phyloP scores from a whole-genome alignment of 352 stramenopile genomes.

The Phytophthora boehmeriae region DNA sequence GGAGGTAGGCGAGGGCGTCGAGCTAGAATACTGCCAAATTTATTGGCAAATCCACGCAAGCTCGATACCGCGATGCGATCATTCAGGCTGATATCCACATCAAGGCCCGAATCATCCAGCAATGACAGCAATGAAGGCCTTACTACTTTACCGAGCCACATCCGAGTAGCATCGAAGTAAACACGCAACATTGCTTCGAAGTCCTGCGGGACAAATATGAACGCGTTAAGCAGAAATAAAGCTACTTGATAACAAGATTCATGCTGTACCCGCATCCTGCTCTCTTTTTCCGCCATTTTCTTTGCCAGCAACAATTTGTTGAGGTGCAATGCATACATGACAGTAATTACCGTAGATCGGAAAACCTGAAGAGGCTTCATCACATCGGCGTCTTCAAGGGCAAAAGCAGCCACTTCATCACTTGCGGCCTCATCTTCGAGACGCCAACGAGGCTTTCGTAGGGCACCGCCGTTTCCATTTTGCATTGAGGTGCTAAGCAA shows the following conservation, averaged over 20 bases:
- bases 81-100: slow-evolving; percentile 50
- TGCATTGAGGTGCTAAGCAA: slow-evolving; percentile 44
- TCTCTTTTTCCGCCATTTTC: slow-evolving; percentile 45
- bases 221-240: slow-evolving; percentile 6
- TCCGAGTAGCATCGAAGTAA: slow-evolving; percentile 70
- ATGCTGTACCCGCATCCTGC: slow-evolving; percentile 28
- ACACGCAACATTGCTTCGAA: slow-evolving; percentile 65
- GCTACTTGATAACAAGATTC: not conserved
- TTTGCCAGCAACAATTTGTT: slow-evolving; percentile 40
- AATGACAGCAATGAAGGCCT: slow-evolving; percentile 53
- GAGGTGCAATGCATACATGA: slow-evolving; percentile 35
- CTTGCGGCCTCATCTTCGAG: slow-evolving; percentile 43
- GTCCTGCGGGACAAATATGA: slow-evolving; percentile 35
- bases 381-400: slow-evolving; percentile 17
- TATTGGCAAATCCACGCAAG: slow-evolving; percentile 51
- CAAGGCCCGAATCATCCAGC: slow-evolving; percentile 53
- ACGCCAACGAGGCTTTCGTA: slow-evolving; percentile 58
- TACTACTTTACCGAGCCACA: slow-evolving; percentile 64
- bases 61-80: slow-evolving; percentile 25
- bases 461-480: slow-evolving; percentile 10
- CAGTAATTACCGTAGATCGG: slow-evolving; percentile 38
- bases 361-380: slow-evolving; percentile 50
- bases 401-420: slow-evolving; percentile 35
- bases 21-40: slow-evolving; percentile 46
- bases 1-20: slow-evolving; percentile 19